phyloP scores from a whole-genome alignment of 495 filamentous ascomycete species.

The Aspergillus olivimuriae region DNA sequence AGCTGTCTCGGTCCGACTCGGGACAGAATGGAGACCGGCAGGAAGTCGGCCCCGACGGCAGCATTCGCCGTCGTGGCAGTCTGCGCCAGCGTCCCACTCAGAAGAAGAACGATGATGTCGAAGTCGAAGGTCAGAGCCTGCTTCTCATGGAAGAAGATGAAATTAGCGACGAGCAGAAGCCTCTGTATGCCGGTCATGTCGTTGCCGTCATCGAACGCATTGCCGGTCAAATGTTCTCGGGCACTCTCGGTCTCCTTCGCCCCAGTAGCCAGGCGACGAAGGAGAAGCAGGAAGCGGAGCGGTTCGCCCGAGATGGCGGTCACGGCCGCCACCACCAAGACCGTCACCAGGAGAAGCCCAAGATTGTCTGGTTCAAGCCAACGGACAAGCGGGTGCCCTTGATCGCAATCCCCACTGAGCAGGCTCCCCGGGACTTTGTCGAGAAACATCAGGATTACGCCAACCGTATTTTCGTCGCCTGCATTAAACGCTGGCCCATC shows the following conservation, averaged over 20 bases:
- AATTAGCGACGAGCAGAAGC: conserved; percentile 97
- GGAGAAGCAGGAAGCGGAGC: conserved; percentile 98
- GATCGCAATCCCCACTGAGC: conserved; percentile 97
- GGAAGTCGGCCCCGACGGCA: conserved; percentile 64
- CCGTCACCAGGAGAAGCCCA: conserved; percentile 90
- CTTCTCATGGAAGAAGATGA: conserved; percentile 97
- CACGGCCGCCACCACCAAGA: conserved; percentile 70
- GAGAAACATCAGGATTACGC: conserved; percentile 97
- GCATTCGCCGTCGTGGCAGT: conserved; percentile 86
- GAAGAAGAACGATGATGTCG: conserved; percentile 99
- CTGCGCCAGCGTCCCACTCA: conserved; percentile 94
- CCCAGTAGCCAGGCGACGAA: conserved; percentile 99
- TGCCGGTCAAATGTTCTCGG: conserved; percentile 98
- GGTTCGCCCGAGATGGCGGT: conserved; percentile 80
- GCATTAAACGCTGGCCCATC: conserved; percentile 99
- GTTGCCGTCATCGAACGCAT: conserved; percentile 96
- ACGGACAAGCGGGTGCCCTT: conserved; percentile 97
- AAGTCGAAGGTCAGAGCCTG: conserved; percentile 96
- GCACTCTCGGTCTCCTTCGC: conserved; percentile 84
- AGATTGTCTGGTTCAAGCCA: conserved; percentile 99
- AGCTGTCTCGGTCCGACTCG: conserved; percentile 55
- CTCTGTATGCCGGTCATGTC: conserved; percentile 92
- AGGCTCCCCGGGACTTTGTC: conserved; percentile 95
- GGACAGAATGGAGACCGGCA: conserved; percentile 57
- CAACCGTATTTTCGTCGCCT: conserved; percentile 95